Evolutionary conservation across 768 basidiomycete genomes (phyloP), one percentile per base, ranked within the genome.

Genomic region (Russula lepida): DNA sequence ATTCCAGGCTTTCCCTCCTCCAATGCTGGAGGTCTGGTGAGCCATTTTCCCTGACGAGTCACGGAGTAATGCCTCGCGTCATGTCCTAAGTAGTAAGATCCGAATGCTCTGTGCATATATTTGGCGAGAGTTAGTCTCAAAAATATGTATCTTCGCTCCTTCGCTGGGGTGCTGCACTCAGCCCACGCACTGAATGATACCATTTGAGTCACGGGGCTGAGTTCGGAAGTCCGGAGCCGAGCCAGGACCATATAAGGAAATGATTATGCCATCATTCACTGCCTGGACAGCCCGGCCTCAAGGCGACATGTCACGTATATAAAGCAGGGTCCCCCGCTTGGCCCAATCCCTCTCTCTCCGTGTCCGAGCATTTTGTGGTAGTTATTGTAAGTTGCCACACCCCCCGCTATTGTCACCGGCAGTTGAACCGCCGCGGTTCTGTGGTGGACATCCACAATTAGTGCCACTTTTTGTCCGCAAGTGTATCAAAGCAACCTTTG

Each of bases 1-100:
- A 21, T 44, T 21, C 43, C 46, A 47, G 46, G 46, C 46, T 12
- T 46, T 46, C 19, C 0, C 19, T 8, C 39, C 41, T 21, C 41
- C 41, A n/a, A 8, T 21, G n/a, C n/a, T 19, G 11, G 48, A 13
- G 23, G 47, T 15, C 39, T 28, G 8, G 46, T 48, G 43, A 35
- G 35, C 25, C 33, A 6, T 21, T 60, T 60, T 60, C 59, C 53
- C 59, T 48, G 12, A 25, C 44, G 59, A 60, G 59, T 58, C 56
- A 57, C 12, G 9, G 30, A 32, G 39, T 37, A 15, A 11, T 21
- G 27, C 43, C 12, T 25, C 7, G 7, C 28, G 43, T 23, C 23
- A 28, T 9, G 21, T 37, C 1, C 35, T 37, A 6, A 17, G 35
- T 37, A 43, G 44, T 52, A 17, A 30, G 55, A 35, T 51, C n/a